Evolutionary conservation across 208 protist species (phyloP).

Genomic region (Acanthamoeba lenticulata): DNA sequence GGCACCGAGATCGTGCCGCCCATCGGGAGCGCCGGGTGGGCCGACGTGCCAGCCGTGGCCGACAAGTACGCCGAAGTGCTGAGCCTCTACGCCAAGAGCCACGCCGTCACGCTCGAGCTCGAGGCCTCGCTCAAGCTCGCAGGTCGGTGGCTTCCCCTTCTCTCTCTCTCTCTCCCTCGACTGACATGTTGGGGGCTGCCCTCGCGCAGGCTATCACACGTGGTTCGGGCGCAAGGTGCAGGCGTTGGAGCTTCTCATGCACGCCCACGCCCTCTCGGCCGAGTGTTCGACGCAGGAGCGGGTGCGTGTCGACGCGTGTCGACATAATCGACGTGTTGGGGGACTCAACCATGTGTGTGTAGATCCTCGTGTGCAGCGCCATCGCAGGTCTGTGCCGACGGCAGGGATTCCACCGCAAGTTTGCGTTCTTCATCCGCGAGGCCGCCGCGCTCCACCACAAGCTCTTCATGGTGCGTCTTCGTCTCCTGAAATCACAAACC

Average conservation of each 20-base stretch:
- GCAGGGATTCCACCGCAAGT: slow-evolving; percentile 12
- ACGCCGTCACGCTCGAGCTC: slow-evolving; percentile 48
- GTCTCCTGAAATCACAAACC: too few species aligned
- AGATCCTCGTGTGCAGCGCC: slow-evolving; percentile 47
- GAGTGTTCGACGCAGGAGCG: slow-evolving; percentile 47
- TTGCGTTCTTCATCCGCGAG: slow-evolving; percentile 47
- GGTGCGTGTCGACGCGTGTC: neutral
- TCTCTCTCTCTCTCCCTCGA: neutral
- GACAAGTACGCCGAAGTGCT: slow-evolving; percentile 44
- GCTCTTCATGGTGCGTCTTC: slow-evolving; percentile 20
- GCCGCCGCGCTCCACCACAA: slow-evolving; percentile 40
- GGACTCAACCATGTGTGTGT: neutral
- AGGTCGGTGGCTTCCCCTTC: neutral
- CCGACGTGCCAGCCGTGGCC: slow-evolving; percentile 16
- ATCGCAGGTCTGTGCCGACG: slow-evolving; percentile 27
- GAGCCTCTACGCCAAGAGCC: slow-evolving; percentile 2
- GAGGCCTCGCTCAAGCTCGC: slow-evolving; percentile 50
- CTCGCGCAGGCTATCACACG: neutral
- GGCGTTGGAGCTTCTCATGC: slow-evolving; percentile 49
- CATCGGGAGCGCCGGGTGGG: neutral
- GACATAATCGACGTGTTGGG: neutral
- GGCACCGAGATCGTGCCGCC: neutral
- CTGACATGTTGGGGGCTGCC: neutral
- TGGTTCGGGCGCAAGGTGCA: slow-evolving; percentile 4
- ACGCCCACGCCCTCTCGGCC: neutral